Evolutionary conservation across 305 asterid genomes (phyloP).

Genomic region (Plantago lanceolata): DNA sequence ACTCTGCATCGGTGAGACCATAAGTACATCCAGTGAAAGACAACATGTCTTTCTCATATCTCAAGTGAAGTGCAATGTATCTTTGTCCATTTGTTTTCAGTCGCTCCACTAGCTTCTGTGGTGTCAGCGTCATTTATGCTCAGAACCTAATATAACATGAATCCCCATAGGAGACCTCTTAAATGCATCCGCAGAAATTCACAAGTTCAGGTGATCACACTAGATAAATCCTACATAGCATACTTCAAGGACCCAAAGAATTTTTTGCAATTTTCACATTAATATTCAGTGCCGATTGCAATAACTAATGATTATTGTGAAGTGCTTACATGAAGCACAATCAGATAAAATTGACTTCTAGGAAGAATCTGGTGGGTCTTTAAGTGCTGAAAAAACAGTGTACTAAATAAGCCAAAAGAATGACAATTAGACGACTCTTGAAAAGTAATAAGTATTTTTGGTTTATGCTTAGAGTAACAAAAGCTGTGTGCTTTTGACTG

Average conservation of each 20-base stretch:
- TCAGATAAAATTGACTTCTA: too few relatives aligned
- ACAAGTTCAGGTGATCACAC: constrained; percentile 19
- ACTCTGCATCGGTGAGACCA: constrained; percentile 74
- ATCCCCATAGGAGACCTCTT: constrained; percentile 47
- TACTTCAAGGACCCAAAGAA: constrained; percentile 6
- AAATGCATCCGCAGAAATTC: constrained; percentile 39
- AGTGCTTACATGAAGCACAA: too few relatives aligned
- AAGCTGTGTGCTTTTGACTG: too few relatives aligned
- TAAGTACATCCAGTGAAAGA: constrained; percentile 92
- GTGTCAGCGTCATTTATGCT: constrained; percentile 77
- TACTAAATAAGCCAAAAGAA: too few relatives aligned
- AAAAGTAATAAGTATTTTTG: too few relatives aligned
- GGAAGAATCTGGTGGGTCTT: too few relatives aligned
- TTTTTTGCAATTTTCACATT: constrained; percentile 10
- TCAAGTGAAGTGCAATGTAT: constrained; percentile 83
- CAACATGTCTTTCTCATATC: constrained; percentile 97
- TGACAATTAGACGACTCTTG: too few relatives aligned
- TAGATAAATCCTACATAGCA: constrained; percentile 8
- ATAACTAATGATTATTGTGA: too few relatives aligned
- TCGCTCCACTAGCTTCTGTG: constrained; percentile 94
- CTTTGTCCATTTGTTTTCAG: constrained; percentile 60
- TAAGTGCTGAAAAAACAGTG: too few relatives aligned
- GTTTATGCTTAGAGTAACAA: too few relatives aligned
- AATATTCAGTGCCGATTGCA: not conserved
- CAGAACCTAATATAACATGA: constrained; percentile 70